Evolutionary conservation across 768 basidiomycete species (phyloP), one percentile per base, ranked within the genome.

Genomic region (Neoboletus magnificus): DNA sequence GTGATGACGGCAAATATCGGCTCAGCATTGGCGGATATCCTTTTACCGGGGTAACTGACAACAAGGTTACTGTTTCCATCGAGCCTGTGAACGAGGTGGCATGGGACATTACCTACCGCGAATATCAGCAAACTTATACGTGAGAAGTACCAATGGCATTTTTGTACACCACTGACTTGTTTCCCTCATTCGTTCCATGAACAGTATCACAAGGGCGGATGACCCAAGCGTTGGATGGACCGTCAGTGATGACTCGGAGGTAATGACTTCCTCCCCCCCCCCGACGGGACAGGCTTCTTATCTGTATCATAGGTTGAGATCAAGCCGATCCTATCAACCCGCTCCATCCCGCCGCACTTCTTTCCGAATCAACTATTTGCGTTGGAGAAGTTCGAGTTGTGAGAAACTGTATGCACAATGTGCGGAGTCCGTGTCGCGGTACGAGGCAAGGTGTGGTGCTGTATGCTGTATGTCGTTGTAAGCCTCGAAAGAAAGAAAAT

Each of bases 361-460:
- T 2, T 5, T 6, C 27, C 37, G 8, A n/a, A 0, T 30, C 52
- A 50, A 16, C 3, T 50, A 16, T 40, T 54, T 10, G 7, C 1
- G 36, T 15, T 54, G 0, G 1, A 13, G 29, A 1, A 0, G 27
- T 0, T 11, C 8, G 0, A 25, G 5, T 15, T 9, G 18, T 7
- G 25, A 1, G 47, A 22, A 50, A 50, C 27, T 8, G 18, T 12
- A 25, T 27, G 43, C 27, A 44, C 25, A 16, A 29, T 29, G 25
- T 44, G n/a, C n/a, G 18, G 27, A 44, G 23, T 44, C 25, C 2
- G 10, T 18, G 25, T 44, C 6, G 2, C 11, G n/a, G 18, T n/a
- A n/a, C 2, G 11, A 29, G 4, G 9, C 16, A 18, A 27, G 9
- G 25, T 18, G 25, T 18, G 5, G 29, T 6, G 7, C 5, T 44